Percentiles rank a stretch among this genome's conserved stretches.
phyloP scores from a whole-genome alignment of 345 rosid genomes.

The Eucalyptus urophylla region DNA sequence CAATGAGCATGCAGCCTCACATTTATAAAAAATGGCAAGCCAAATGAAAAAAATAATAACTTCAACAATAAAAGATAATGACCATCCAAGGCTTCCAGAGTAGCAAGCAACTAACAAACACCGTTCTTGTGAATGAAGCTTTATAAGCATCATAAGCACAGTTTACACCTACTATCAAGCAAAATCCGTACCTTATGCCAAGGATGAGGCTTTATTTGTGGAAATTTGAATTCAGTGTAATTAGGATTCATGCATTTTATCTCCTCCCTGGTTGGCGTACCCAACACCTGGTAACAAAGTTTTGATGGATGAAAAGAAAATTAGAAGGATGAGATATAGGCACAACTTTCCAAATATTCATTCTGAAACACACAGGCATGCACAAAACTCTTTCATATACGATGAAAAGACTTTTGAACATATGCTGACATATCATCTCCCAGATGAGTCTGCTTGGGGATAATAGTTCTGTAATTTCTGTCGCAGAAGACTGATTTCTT shows the following conservation, averaged over 20 bases:
- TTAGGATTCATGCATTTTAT: slow-evolving; percentile 99
- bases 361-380: not conserved
- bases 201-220: slow-evolving; percentile 94
- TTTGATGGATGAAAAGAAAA: not conserved
- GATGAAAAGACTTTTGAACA: not conserved
- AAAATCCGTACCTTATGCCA: slow-evolving; percentile 73
- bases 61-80: not conserved
- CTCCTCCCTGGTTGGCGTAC: slow-evolving; percentile 96
- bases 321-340: not conserved
- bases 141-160: not conserved
- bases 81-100: not conserved
- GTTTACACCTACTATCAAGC: not conserved
- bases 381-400: not conserved
- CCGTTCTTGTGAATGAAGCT: not conserved
- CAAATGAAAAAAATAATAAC: not conserved
- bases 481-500: not conserved
- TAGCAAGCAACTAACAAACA: not conserved
- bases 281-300: slow-evolving; percentile 49
- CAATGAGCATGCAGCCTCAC: not conserved
- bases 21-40: not conserved
- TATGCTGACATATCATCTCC: not conserved
- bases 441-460: not conserved
- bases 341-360: not conserved
- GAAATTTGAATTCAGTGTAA: slow-evolving; percentile 87
- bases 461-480: not conserved